Conservation (phyloP, 2,329 filamentous ascomycete genomes). For the Sarocladium strictum region DNA sequence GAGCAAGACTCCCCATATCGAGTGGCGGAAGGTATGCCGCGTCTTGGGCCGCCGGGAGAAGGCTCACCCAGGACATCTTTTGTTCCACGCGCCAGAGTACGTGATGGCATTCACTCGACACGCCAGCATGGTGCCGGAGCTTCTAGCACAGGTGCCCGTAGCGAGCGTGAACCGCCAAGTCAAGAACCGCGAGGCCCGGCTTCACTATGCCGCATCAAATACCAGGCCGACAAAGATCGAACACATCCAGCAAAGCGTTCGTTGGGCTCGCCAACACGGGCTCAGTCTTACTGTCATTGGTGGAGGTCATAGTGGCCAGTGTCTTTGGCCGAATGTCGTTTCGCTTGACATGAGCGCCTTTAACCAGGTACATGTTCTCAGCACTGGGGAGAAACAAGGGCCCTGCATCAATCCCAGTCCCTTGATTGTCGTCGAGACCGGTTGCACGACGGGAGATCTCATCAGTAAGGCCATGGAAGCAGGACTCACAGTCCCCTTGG, state of each 20-base stretch:
- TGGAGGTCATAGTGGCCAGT: slow-evolving; percentile 56
- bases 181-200: slow-evolving; percentile 47
- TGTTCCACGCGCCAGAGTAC: slow-evolving; percentile 41
- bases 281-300: slow-evolving; percentile 45
- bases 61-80: slow-evolving; percentile 29
- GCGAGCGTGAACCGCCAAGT: slow-evolving; percentile 23
- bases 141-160: slow-evolving; percentile 35
- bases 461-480: slow-evolving; percentile 36
- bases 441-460: slow-evolving; percentile 51
- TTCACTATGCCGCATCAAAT: slow-evolving; percentile 35
- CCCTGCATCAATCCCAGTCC: slow-evolving; percentile 13
- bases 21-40: slow-evolving; percentile 50
- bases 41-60: slow-evolving; percentile 33
- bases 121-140: slow-evolving; percentile 35
- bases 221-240: slow-evolving; percentile 37
- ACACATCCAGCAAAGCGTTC: slow-evolving; percentile 49
- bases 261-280: slow-evolving; percentile 45
- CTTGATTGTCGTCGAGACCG: slow-evolving; percentile 46
- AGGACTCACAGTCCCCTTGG: slow-evolving; percentile 52
- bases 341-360: slow-evolving; percentile 55
- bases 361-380: slow-evolving; percentile 39
- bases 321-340: slow-evolving; percentile 44
- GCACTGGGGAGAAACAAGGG: slow-evolving; percentile 13
- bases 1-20: slow-evolving; percentile 23
- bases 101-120: slow-evolving; percentile 46